These are phyloP conservation scores for Corrigiola litoralis DNA, from an alignment of 179 eudicot genomes.

Conservation along the genomic window DNA sequence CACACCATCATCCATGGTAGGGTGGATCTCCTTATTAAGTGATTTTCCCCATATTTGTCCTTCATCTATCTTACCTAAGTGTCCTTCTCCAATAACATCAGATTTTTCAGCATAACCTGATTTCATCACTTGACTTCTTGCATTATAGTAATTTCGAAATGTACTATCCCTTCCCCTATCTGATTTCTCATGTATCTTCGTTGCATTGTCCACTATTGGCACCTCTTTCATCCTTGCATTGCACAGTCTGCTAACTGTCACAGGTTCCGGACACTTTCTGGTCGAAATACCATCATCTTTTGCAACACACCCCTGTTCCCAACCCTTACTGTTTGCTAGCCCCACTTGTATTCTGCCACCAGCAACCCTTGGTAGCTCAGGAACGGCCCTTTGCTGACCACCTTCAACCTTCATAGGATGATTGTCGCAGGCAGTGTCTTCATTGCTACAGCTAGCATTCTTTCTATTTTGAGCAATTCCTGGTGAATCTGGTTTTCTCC, in stretches of 20 bases:
- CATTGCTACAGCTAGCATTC: background rate
- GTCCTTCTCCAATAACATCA: background rate
- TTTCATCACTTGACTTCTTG: background rate
- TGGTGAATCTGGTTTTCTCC: slow-evolving; percentile 20
- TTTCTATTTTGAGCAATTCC: background rate
- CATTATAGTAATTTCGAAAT: background rate
- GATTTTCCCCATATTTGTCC: background rate
- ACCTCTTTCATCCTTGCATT: background rate
- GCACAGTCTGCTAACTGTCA: background rate
- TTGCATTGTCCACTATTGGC: background rate
- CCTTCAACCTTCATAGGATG: slow-evolving; percentile 12
- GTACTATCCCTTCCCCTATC: background rate
- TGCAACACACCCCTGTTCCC: slow-evolving; percentile 7
- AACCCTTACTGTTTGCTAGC: background rate
- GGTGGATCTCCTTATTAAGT: background rate
- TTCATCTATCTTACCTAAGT: background rate
- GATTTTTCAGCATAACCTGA: background rate
- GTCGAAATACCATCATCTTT: background rate
- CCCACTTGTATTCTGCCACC: slow-evolving; percentile 11
- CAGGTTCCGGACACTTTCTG: background rate
- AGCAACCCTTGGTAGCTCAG: background rate
- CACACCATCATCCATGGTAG: background rate
- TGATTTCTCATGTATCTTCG: background rate
- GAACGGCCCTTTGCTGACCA: slow-evolving; percentile 4
- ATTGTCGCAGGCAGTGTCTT: background rate